phyloP scores from a whole-genome alignment of 257 asterid species.

The Coffea eugenioides region DNA sequence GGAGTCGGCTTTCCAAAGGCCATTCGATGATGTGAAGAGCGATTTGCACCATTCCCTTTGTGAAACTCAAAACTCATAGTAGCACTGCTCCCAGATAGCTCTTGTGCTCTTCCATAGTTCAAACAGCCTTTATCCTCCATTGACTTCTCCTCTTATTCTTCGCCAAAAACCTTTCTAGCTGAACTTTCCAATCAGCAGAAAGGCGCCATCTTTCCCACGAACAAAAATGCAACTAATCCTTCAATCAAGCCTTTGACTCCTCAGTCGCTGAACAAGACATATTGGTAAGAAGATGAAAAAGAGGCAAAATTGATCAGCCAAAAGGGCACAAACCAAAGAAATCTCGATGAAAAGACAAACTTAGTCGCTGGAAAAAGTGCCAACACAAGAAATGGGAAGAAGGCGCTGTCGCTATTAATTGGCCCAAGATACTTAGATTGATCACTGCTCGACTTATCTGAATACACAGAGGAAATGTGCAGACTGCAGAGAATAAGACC shows the following conservation, averaged over 20 bases:
- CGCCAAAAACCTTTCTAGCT: neutral
- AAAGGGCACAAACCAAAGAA: neutral
- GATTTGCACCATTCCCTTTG: constrained; percentile 42
- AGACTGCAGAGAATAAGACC: constrained; percentile 41
- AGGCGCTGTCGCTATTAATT: neutral
- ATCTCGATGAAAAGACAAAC: neutral
- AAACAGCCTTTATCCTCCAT: constrained; percentile 76
- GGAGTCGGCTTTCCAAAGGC: constrained; percentile 84
- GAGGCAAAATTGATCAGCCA: neutral
- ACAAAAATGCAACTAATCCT: neutral
- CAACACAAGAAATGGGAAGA: constrained; percentile 2
- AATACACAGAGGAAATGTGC: constrained; percentile 21
- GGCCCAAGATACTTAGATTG: constrained; percentile 17
- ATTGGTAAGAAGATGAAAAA: neutral
- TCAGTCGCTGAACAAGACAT: neutral
- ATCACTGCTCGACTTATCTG: constrained; percentile 8
- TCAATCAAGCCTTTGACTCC: neutral
- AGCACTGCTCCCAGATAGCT: constrained; percentile 33
- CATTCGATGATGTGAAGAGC: constrained; percentile 54
- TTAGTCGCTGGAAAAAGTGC: neutral
- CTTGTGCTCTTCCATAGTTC: constrained; percentile 49
- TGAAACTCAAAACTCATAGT: constrained; percentile 61
- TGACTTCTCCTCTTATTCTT: constrained; percentile 49
- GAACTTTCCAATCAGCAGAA: neutral
- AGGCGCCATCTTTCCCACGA: neutral